phyloP scores from a whole-genome alignment of 768 basidiomycete species.

The Rhodotorula taiwanensis region DNA sequence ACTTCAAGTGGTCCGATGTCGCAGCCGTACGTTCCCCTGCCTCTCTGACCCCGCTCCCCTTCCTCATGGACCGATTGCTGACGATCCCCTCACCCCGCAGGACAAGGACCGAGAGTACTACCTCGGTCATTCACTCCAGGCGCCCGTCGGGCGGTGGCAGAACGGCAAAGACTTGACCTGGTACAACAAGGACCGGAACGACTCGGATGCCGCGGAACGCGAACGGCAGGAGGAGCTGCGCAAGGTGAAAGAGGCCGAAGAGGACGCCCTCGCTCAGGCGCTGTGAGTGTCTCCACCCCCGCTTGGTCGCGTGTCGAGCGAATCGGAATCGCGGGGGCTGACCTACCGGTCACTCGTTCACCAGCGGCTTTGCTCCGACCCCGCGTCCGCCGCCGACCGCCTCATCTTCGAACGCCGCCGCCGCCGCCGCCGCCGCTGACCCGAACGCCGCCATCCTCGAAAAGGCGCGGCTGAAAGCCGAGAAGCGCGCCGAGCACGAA shows the following conservation, averaged over 20 bases:
- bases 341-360: too few species aligned
- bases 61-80: background rate
- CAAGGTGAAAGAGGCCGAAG: slow-evolving; percentile 77
- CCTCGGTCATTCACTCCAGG: slow-evolving; percentile 72
- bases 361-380: slow-evolving; percentile 63
- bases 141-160: slow-evolving; percentile 61
- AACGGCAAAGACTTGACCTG: slow-evolving; percentile 96
- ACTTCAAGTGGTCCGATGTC: slow-evolving; percentile 38
- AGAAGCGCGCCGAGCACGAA: slow-evolving; percentile 22
- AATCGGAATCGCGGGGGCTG: too few species aligned
- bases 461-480: slow-evolving; percentile 43
- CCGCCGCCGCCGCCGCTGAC: background rate
- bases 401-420: slow-evolving; percentile 20
- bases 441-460: slow-evolving; percentile 37
- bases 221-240: slow-evolving; percentile 63
- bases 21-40: slow-evolving; percentile 14
- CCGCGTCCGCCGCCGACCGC: slow-evolving; percentile 2
- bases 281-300: slow-evolving; percentile 51
- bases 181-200: slow-evolving; percentile 53
- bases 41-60: background rate
- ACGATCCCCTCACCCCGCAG: background rate
- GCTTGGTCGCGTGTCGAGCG: too few species aligned
- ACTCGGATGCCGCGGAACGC: slow-evolving; percentile 37
- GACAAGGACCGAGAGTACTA: slow-evolving; percentile 61
- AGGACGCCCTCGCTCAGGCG: slow-evolving; percentile 74